A percentile compares a stretch with the other conserved stretches of the same genome.
Evolutionary conservation across 2,329 filamentous ascomycete genomes (phyloP).

Genomic region (Emmonsiellopsis sp.): DNA sequence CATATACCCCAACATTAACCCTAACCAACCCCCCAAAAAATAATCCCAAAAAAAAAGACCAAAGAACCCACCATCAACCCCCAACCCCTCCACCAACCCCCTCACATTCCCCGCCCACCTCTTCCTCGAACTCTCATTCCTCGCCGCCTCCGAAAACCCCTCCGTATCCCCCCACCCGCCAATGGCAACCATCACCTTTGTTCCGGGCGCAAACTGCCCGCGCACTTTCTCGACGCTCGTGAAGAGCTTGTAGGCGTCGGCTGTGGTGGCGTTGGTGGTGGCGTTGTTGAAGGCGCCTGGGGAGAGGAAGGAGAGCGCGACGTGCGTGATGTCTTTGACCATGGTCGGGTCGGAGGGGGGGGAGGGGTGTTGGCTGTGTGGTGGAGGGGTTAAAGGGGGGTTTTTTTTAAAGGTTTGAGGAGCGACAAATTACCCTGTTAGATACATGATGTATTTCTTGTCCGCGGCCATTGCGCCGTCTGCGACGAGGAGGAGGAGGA

Average conservation of each 20-base stretch:
- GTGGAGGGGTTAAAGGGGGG: not conserved
- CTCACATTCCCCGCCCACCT: slow-evolving; percentile 54
- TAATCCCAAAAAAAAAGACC: not conserved
- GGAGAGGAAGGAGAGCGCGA: slow-evolving; percentile 50
- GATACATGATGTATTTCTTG: slow-evolving; percentile 15
- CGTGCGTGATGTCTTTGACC: slow-evolving; percentile 42
- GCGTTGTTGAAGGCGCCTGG: slow-evolving; percentile 44
- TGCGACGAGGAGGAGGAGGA: not conserved
- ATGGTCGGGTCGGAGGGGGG: not conserved
- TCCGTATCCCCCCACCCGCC: slow-evolving; percentile 61
- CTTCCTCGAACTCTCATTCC: slow-evolving; percentile 39
- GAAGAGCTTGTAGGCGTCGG: slow-evolving; percentile 43
- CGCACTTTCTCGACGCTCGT: slow-evolving; percentile 43
- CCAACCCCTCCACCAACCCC: slow-evolving; percentile 49
- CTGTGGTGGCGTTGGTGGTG: slow-evolving; percentile 15
- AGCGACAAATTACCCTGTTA: slow-evolving; percentile 12
- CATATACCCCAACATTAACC: not conserved
- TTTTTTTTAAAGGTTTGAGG: not conserved
- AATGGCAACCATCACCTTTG: slow-evolving; percentile 57
- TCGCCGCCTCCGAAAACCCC: slow-evolving; percentile 50
- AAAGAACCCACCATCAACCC: slow-evolving; percentile 51
- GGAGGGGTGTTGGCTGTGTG: slow-evolving; percentile 19
- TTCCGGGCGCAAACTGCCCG: slow-evolving; percentile 38
- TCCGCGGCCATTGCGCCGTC: not conserved
- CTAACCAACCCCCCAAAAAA: not conserved